Evolutionary conservation across 352 stramenopile species (phyloP).

Genomic region (Blastocystis sp.): DNA sequence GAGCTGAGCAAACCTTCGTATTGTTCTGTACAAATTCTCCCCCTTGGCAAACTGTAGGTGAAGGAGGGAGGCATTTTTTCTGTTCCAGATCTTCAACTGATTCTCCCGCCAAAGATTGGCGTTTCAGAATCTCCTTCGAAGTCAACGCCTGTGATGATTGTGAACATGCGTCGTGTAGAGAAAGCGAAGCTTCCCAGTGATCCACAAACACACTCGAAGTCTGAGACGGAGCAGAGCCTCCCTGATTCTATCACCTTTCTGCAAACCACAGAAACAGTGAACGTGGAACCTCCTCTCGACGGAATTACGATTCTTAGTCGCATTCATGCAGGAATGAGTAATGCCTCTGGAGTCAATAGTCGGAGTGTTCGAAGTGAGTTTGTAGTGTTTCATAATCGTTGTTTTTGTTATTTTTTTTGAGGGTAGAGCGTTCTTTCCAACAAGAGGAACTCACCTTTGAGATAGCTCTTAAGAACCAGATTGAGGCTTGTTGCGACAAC

Average conservation of each 20-base stretch:
- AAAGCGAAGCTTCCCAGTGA: not conserved
- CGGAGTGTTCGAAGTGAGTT: not conserved
- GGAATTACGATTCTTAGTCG: not conserved
- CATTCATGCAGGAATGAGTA: not conserved
- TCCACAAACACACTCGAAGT: not conserved
- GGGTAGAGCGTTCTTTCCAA: not conserved
- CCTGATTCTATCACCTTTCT: not conserved
- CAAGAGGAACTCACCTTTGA: slow-evolving; percentile 6
- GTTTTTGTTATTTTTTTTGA: not conserved
- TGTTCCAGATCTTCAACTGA: not conserved
- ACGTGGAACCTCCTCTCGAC: not conserved
- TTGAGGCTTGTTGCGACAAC: not conserved
- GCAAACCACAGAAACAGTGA: not conserved
- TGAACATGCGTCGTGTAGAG: not conserved
- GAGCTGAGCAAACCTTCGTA: slow-evolving; percentile 7
- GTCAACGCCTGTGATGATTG: not conserved
- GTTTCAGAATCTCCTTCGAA: not conserved
- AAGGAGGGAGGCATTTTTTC: slow-evolving; percentile 1
- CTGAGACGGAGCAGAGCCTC: not conserved
- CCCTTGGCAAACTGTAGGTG: not conserved
- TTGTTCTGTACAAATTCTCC: not conserved
- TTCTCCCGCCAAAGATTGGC: not conserved
- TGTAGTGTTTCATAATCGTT: slow-evolving; percentile 1
- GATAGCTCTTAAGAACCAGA: not conserved
- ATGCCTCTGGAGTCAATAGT: not conserved